Evolutionary conservation across 1,284 basidiomycete species (phyloP), one percentile per base, ranked within the genome.

Genomic region (Austropuccinia psidii): DNA sequence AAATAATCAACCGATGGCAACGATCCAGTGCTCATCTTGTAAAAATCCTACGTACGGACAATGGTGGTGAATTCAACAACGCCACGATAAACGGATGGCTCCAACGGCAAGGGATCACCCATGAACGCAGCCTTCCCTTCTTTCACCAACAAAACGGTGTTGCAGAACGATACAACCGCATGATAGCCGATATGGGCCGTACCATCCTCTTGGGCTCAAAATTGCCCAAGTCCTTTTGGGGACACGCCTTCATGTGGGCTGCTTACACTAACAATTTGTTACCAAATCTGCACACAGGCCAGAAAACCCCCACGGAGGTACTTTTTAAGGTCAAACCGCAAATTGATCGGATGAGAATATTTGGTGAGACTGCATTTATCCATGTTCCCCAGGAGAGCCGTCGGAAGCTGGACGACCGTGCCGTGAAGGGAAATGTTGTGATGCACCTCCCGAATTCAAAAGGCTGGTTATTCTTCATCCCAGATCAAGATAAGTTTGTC

Each of bases 11-110:
- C 6, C 17, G 35, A 1, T 68, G 49, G 65, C 49, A 68, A 24
- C 27, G 4, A 9, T 31, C 24, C 13, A 57, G 35, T 1, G 21
- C 9, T 4, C 24, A 6, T 1, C 37, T 39, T 17, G 33, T 68
- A 7, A 68, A 68, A 37, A 17, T 24, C 8, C 4, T 68, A 8
- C n/a, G 52, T 8, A 41, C 58, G 13, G 55, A 69, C 37, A 45
- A 55, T 33, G 41, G 67, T 3, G 55, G 54, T 1, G 67, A 69
- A 47, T 69, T 55, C 41, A 57, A 41, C 5, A 60, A 43, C 8
- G 35, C n/a, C 6, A 21, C n/a, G 0, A 13, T 70, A 1, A 47
- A 8, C 2, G 19, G 37, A 8, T 67, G 21, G 9, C 11, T 67
- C 1, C 11, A 15, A 4, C 1, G 19, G 1, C 47, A 67, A 27